Base-by-base conservation (phyloP, 805 yeast species). In the Yamadazyma scolyti region DNA sequence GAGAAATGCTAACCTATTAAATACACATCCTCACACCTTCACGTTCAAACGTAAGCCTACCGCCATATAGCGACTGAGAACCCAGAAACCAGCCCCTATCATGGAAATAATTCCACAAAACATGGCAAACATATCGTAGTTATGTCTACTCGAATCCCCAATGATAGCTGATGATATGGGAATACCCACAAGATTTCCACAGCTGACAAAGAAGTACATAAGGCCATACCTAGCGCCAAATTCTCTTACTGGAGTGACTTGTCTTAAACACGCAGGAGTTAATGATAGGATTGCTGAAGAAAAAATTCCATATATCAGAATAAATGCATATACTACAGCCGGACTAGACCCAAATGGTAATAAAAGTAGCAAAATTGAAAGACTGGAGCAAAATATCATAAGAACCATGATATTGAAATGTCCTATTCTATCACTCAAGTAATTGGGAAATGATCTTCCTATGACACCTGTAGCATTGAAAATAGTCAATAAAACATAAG, bases 221-320 rank as follows among this genome's bases (percentile, higher is more conserved):
- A 85, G 68, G 0, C 88, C 88, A 42, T 76, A 82, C 13, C 82
- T 56, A 39, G 74, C 77, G 12, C 89, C 89, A 49, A 80, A 82
- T 33, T 77, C 73, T 36, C 68, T 63, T 0, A 80, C 77, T 10
- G 68, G 70, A n/a, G 80, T 73, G 17, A 83, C 75, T 27, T 73
- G 72, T 0, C 83, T 73, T n/a, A 80, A 68, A 39, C 89, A 81
- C 4, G 76, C 78, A 0, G 90, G 87, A 1, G 82, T 72, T 29
- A 82, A 47, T 1, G 84, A 69, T 24, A 83, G 58, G 4, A 82
- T 74, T 12, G 82, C 72, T 3, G 86, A 78, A 18, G 74, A 64
- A 34, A 71, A 67, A 43, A 79, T 73, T 0, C 88, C 88, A 46
- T 71, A 74, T 3, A 71, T 29, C 0, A 64, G 70, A 6, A 79